Base-by-base conservation (phyloP, 1,284 basidiomycete species). In the Boletus mariae region DNA sequence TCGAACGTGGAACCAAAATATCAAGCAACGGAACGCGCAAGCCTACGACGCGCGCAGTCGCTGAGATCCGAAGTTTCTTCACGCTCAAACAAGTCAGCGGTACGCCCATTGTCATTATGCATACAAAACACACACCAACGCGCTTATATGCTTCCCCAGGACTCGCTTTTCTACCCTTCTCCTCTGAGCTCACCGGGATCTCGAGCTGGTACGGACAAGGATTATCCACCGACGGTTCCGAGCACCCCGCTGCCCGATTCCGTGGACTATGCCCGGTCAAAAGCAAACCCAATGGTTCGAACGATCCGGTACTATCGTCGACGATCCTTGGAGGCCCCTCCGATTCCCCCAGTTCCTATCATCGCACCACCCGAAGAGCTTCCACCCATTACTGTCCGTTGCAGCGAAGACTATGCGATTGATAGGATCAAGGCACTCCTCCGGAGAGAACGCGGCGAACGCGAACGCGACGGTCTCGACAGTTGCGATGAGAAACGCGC, bases 361-460 rank as follows among this genome's bases (percentile, higher is more conserved):
- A 76, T 84, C n/a, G 80, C 80, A 0, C 82, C 81, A 3, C 79
- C 82, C 0, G 42, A 59, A 1, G 58, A 57, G 57, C 70, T 53
- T 61, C 67, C 3, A 60, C 72, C 25, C 12, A 41, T 46, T 0
- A 1, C 71, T 0, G 71, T 77, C 1, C 57, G 71, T 15, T 74
- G 68, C 11, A 46, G 52, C 1, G 77, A 79, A 49, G 73, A 73
- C 29, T 54, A 65, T 8, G 79, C 81, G 1, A 75, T 78, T 47
- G 57, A 64, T 1, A 68, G 82, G 1, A 62, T 85, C 11, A 53
- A 45, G 2, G 62, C 68, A 2, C 71, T 79, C 28, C 54, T 82
- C 7, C 59, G 67, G 43, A 68, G 75, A 45, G 83, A 85, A 64
- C 61, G 54, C 12, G 58, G 48, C 2, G 60, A 72, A 41, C 60